Conservation (phyloP, 164 flowering plant genomes). For the Vitis riparia region DNA sequence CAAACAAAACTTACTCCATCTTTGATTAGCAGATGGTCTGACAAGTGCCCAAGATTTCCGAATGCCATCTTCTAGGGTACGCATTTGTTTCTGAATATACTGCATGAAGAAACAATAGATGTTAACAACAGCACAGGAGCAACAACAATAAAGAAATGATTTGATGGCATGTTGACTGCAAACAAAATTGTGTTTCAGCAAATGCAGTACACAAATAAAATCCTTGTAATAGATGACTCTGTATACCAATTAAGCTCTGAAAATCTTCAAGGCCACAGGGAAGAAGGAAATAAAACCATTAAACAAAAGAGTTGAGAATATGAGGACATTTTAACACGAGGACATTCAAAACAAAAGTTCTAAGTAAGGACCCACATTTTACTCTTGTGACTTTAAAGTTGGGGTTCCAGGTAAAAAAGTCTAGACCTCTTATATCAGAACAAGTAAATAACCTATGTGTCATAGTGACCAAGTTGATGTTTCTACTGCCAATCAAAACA, state of each 20-base stretch:
- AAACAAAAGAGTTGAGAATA: too few species aligned
- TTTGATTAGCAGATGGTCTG: slow-evolving; percentile 21
- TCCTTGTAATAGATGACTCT: background rate
- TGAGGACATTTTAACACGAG: too few species aligned
- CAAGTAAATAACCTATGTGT: too few species aligned
- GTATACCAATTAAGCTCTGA: background rate
- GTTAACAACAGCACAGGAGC: background rate
- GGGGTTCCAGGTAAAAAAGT: too few species aligned
- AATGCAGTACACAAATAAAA: background rate
- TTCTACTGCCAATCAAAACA: too few species aligned
- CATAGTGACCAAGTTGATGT: too few species aligned
- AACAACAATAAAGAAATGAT: background rate
- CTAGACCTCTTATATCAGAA: too few species aligned
- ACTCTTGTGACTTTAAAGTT: too few species aligned
- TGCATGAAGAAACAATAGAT: slow-evolving; percentile 29
- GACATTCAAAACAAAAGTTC: too few species aligned
- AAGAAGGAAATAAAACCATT: too few species aligned
- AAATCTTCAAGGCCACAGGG: background rate
- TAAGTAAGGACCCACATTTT: too few species aligned
- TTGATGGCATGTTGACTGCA: background rate
- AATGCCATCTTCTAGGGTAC: slow-evolving; percentile 60
- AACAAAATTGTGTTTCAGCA: background rate
- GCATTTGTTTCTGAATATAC: slow-evolving; percentile 67
- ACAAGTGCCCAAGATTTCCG: slow-evolving; percentile 63
- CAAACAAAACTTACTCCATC: slow-evolving; percentile 40